Percentiles rank a stretch among this genome's conserved stretches.
Conservation (phyloP, 2,329 filamentous ascomycete species). For the Zalaria sp. region DNA sequence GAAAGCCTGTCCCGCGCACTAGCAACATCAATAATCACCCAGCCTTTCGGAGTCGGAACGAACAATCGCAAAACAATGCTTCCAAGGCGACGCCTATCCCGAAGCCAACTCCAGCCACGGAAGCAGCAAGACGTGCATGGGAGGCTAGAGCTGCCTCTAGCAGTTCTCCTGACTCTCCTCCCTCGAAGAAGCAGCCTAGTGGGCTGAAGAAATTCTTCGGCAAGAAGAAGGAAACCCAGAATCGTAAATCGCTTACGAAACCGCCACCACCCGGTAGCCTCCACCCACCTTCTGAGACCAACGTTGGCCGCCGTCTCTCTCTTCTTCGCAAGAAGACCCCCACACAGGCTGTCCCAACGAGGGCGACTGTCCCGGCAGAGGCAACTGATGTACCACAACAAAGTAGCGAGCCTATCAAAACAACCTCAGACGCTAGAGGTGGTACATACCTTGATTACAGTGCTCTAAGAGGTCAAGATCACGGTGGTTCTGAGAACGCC, state of each 20-base stretch:
- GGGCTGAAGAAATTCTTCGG: conserved; percentile 54
- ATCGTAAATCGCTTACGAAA: conserved; percentile 4
- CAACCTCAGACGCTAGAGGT: no score
- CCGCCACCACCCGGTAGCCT: neutral
- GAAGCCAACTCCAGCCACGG: conserved; percentile 9
- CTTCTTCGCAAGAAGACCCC: conserved; percentile 23
- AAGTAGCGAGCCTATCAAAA: no score
- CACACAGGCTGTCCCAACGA: neutral
- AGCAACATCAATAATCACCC: conserved; percentile 24
- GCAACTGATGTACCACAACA: no score
- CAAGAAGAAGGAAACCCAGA: conserved; percentile 43
- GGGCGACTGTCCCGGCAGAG: no score
- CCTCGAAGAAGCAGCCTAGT: conserved; percentile 27
- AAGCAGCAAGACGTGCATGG: conserved; percentile 17
- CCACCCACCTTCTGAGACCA: conserved; percentile 13
- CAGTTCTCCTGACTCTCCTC: conserved; percentile 18
- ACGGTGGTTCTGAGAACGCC: neutral
- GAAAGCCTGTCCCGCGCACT: conserved; percentile 16
- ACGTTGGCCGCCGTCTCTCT: conserved; percentile 25
- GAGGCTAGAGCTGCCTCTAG: conserved; percentile 10
- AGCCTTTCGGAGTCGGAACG: conserved; percentile 20
- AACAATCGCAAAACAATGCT: neutral
- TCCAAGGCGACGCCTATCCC: conserved; percentile 3
- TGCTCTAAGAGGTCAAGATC: neutral
- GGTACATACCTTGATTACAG: no score